Conservation (phyloP, 768 basidiomycete species). For the Candolleomyces efflorescens region DNA sequence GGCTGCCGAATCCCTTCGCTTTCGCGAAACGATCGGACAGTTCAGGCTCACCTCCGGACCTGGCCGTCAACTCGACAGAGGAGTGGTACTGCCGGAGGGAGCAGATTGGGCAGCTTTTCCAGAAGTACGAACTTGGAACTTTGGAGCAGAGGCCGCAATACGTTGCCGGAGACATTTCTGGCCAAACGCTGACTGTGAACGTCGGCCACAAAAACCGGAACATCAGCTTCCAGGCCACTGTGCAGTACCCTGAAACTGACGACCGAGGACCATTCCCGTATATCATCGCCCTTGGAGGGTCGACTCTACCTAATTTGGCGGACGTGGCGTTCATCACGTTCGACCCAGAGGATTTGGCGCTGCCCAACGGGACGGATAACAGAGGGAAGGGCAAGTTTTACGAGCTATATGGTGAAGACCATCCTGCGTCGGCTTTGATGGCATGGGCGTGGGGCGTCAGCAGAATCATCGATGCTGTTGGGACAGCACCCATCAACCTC, state of each 20-base stretch:
- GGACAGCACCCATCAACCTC: conserved; percentile 28
- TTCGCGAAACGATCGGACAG: conserved; percentile 34
- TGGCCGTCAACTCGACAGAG: conserved; percentile 34
- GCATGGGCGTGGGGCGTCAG: conserved; percentile 57
- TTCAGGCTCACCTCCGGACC: neutral
- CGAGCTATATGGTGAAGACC: conserved; percentile 41
- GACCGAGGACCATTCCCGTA: conserved; percentile 43
- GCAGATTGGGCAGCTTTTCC: conserved; percentile 46
- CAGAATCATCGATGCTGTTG: conserved; percentile 53
- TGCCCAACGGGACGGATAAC: conserved; percentile 37
- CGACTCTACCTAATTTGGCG: conserved; percentile 30
- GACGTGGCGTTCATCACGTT: conserved; percentile 41
- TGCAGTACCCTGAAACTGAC: conserved; percentile 32
- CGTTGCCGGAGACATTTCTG: conserved; percentile 41
- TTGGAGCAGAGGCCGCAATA: conserved; percentile 41
- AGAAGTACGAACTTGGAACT: conserved; percentile 49
- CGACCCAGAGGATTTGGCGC: conserved; percentile 45
- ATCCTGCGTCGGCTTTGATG: conserved; percentile 44
- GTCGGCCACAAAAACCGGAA: conserved; percentile 37
- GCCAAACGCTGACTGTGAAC: conserved; percentile 34
- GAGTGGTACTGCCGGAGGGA: conserved; percentile 51
- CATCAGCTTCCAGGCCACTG: conserved; percentile 41
- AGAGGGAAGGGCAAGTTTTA: conserved; percentile 53
- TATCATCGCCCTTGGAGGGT: conserved; percentile 44
- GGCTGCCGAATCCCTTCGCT: conserved; percentile 51